A percentile compares a stretch with the other conserved stretches of the same genome.
Conservation (phyloP, 257 asterid species). For the Solanum appendiculatum region DNA sequence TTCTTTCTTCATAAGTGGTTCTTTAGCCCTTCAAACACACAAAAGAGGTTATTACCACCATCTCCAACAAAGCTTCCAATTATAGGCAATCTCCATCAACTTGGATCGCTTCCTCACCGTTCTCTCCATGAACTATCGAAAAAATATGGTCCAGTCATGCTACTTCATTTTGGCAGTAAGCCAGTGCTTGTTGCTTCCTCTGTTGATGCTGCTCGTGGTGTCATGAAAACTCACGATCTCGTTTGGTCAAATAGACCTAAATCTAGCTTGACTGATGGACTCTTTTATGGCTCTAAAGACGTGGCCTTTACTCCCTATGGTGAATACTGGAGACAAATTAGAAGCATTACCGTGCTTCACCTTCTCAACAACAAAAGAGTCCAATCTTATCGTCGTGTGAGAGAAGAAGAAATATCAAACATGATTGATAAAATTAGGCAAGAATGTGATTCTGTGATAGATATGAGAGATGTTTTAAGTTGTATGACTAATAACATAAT, state of each 20-base stretch:
- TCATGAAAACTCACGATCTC: conserved; percentile 35
- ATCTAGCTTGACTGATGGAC: neutral
- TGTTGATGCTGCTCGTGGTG: conserved; percentile 19
- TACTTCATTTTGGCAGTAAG: conserved; percentile 26
- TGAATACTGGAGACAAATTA: conserved; percentile 31
- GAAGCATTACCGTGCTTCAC: conserved; percentile 29
- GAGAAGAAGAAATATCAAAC: conserved; percentile 28
- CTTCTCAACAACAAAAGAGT: conserved; percentile 37
- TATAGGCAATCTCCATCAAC: conserved; percentile 33
- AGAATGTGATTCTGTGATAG: too few species aligned
- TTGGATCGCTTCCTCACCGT: conserved; percentile 24
- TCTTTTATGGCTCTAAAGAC: conserved; percentile 14
- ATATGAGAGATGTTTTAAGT: conserved; percentile 18
- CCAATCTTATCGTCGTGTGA: conserved; percentile 13
- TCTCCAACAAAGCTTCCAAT: conserved; percentile 38
- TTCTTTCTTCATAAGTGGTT: conserved; percentile 6
- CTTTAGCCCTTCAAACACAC: neutral
- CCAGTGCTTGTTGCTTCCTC: conserved; percentile 41
- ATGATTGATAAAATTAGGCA: too few species aligned
- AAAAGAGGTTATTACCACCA: conserved; percentile 15
- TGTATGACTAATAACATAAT: conserved; percentile 21
- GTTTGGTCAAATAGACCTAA: conserved; percentile 32
- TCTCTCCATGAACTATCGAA: conserved; percentile 25
- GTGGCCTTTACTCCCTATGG: conserved; percentile 23
- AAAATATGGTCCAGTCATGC: conserved; percentile 32